Evolutionary conservation across 2,329 filamentous ascomycete genomes (phyloP), one percentile per base, ranked within the genome.

Genomic region (Fusarium floridanum): DNA sequence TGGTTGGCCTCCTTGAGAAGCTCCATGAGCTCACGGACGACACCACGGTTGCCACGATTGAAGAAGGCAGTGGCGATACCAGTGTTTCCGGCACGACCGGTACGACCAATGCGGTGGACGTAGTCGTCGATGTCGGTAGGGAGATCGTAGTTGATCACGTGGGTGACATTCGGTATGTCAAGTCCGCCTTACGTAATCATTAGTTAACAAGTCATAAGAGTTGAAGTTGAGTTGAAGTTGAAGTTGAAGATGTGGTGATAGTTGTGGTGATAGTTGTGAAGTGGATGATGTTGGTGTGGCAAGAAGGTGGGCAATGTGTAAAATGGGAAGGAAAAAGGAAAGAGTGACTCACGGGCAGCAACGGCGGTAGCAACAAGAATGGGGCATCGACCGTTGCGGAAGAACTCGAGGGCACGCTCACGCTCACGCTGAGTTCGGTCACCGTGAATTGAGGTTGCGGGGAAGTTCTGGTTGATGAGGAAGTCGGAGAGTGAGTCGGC

Each of bases 141-240:
- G n/a, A 99, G 90, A 84, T 99, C 97, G 85, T 99, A 99, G 89
- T 99, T 99, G 89, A 99, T 92, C 59, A 99, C 97, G 86, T 99
- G 97, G 50, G 92, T 96, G 72, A 99, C 97, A 77, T 98, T 97
- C 14, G 96, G 24, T 24, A 24, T 24, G 24, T 24, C 24, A 24
- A 24, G 24, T 24, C 24, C 22, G 22, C 22, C 22, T 22, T 22
- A 22, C 22, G 22, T 22, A 22, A 22, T 22, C 22, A 22, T 22
- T 22, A 22, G 22, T 22, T 22, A 22, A 22, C 22, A 22, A 22
- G 22, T 22, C 22, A 22, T 22, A 22, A 22, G 22, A 22, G 22
- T 22, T 22, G 22, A 22, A 22, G 22, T 22, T 22, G 22, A 22
- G 22, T 22, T 22, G 22, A 22, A 22, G 22, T 22, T 22, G 22